Evolutionary conservation across 2,329 filamentous ascomycete species (phyloP), one percentile per base, ranked within the genome.

Genomic region (Colletotrichum viniferum): DNA sequence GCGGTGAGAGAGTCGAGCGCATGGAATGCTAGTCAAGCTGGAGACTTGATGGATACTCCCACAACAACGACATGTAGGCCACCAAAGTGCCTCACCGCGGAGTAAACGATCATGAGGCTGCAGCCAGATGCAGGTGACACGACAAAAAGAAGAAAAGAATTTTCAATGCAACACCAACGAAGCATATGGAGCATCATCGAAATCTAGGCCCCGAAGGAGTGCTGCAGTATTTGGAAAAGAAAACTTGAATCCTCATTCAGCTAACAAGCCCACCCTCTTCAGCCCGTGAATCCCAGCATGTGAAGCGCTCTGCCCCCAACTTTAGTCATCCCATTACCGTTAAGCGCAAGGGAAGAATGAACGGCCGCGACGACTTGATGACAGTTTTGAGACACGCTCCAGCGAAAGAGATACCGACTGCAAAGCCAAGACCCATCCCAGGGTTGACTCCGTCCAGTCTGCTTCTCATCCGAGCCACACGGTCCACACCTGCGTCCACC

Each of bases 391-490:
- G 34, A 48, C 13, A 60, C 2, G 21, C 52, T 60, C 43, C 43
- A 52, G 43, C 63, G 43, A 61, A 52, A 21, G 32, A 10, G 10
- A 21, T 14, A n/a, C 2, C 9, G 43, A 21, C 28, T 30, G 7
- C n/a, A 43, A 64, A 34, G 58, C 43, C 28, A 63, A 48, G 26
- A 6, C 63, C 56, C 62, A 21, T 73, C 58, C 63, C 63, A 60
- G 48, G n/a, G 24, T 73, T 64, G 43, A 48, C 43, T 68, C 63
- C 62, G 34, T 75, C 58, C 43, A 73, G 69, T 75, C 26, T 73
- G 34, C 56, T 52, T 38, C 63, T 75, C 73, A 65, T 68, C 73
- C 64, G 58, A 75, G 73, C 69, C 58, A 73, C 73, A 63, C 64
- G 58, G 73, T 69, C 69, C 58, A 73, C 73, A 63, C 38, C 56